phyloP scores from a whole-genome alignment of 192 early-diverging fungal species.

The Rhizophagus clarus region DNA sequence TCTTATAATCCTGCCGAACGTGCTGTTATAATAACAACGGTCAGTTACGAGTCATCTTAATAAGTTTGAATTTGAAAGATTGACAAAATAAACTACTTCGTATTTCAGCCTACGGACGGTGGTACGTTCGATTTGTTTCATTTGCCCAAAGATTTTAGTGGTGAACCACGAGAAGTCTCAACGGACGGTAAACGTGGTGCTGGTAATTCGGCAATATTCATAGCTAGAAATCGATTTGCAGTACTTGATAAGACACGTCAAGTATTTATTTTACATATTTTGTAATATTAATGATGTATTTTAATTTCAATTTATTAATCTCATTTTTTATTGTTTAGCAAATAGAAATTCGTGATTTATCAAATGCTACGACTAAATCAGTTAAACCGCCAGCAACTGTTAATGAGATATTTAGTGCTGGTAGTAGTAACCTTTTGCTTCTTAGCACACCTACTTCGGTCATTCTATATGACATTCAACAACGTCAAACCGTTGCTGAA shows the following conservation, averaged over 20 bases:
- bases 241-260: conserved; percentile 86
- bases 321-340: conserved; percentile 36
- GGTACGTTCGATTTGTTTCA: conserved; percentile 90
- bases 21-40: conserved; percentile 83
- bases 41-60: conserved; percentile 32
- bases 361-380: conserved; percentile 87
- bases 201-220: conserved; percentile 86
- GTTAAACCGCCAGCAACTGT: conserved; percentile 79
- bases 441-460: conserved; percentile 85
- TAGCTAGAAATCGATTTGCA: conserved; percentile 96
- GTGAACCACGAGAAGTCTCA: conserved; percentile 61
- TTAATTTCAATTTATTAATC: not conserved
- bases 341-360: conserved; percentile 86
- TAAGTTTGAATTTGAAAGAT: not conserved
- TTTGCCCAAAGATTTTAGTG: conserved; percentile 73
- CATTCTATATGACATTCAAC: conserved; percentile 90
- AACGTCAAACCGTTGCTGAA: conserved; percentile 74
- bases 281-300: not conserved
- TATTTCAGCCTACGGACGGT: conserved; percentile 70
- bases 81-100: not conserved
- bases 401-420: conserved; percentile 88
- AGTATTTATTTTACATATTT: conserved; percentile 14
- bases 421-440: conserved; percentile 78
- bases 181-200: conserved; percentile 76
- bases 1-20: conserved; percentile 96